Conservation (phyloP, 495 filamentous ascomycete species). For the Pseudevernia furfuracea region DNA sequence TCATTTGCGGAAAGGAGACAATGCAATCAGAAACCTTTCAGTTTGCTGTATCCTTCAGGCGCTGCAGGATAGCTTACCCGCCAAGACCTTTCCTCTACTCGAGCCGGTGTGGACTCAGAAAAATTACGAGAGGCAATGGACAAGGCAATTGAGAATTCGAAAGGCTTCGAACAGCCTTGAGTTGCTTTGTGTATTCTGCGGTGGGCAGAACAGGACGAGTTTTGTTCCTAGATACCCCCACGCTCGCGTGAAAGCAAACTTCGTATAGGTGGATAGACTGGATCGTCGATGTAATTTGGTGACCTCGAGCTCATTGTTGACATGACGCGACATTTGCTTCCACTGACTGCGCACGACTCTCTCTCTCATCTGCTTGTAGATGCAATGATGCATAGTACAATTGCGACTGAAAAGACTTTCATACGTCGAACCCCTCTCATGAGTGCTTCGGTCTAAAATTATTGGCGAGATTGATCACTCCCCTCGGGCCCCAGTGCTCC, state of each 20-base stretch:
- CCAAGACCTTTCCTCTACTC: too few relatives aligned
- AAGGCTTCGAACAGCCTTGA: constrained; percentile 65
- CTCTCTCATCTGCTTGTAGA: neutral
- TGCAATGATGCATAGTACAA: too few relatives aligned
- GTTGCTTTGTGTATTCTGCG: too few relatives aligned
- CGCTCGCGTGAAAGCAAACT: neutral
- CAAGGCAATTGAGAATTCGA: constrained; percentile 80
- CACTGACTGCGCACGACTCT: neutral
- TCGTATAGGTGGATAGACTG: neutral
- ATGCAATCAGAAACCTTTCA: too few relatives aligned
- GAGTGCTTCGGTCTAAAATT: too few relatives aligned
- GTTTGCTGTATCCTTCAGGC: too few relatives aligned
- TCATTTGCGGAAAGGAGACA: neutral
- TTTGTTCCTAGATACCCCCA: neutral
- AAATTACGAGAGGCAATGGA: constrained; percentile 65
- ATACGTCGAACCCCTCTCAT: too few relatives aligned
- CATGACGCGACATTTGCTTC: neutral
- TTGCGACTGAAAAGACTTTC: neutral
- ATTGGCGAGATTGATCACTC: too few relatives aligned
- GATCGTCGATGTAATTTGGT: neutral
- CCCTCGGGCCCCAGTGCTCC: too few relatives aligned
- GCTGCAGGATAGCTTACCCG: too few relatives aligned
- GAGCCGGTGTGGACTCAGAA: too few relatives aligned
- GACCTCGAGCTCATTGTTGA: neutral
- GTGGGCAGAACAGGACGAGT: too few relatives aligned